A percentile compares a stretch with the other conserved stretches of the same genome.
phyloP scores from a whole-genome alignment of 352 stramenopile species.

The Phytophthora ramorum region DNA sequence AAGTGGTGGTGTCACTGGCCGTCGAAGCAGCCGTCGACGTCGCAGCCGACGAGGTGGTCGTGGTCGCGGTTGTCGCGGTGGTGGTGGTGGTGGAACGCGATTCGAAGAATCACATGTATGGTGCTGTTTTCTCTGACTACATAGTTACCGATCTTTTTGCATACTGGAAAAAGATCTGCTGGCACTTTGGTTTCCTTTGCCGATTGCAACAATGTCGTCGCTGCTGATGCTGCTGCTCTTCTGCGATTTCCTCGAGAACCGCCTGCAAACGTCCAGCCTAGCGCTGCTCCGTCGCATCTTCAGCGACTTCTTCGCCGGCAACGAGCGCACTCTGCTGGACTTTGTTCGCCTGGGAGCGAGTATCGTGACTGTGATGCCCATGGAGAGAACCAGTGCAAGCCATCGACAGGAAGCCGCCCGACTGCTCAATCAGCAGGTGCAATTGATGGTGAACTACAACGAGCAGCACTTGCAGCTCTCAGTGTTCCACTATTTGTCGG shows the following conservation, averaged over 20 bases:
- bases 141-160: conserved; percentile 10
- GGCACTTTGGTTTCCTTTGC: not conserved
- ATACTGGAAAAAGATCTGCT: not conserved
- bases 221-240: conserved; percentile 28
- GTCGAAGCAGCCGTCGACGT: not conserved
- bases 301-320: conserved; percentile 31
- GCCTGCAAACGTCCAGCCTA: conserved; percentile 36
- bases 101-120: too few relatives aligned
- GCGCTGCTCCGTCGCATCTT: conserved; percentile 37
- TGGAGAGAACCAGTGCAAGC: conserved; percentile 11
- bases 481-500: conserved; percentile 18
- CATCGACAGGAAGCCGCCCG: conserved; percentile 19
- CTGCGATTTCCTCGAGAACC: conserved; percentile 45
- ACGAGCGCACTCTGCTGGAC: conserved; percentile 39
- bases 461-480: conserved; percentile 4
- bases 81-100: too few relatives aligned
- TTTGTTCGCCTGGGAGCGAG: conserved; percentile 44
- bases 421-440: conserved; percentile 15
- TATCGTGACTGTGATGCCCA: conserved; percentile 38
- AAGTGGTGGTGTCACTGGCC: not conserved
- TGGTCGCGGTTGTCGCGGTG: conserved; percentile 4
- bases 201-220: conserved; percentile 4
- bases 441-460: not conserved
- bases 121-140: too few relatives aligned
- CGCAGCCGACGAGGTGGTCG: not conserved